A percentile compares a stretch with the other conserved stretches of the same genome.
Conservation (phyloP, 2,329 filamentous ascomycete genomes). For the Lecanicillium sp. region DNA sequence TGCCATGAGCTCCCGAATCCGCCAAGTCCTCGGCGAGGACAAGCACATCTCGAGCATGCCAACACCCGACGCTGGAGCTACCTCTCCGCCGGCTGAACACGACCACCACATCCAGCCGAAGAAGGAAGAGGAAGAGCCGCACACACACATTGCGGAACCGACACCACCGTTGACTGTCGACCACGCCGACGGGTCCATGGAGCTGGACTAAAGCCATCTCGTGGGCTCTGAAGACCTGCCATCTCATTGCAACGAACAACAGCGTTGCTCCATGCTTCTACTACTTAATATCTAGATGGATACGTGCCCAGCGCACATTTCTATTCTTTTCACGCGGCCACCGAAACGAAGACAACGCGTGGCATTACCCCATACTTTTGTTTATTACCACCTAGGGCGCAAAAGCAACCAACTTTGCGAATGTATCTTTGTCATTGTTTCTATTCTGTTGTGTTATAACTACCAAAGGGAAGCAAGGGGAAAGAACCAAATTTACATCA, state of each 20-base stretch:
- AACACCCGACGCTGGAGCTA: conserved; percentile 9
- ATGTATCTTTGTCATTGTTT: too few relatives aligned
- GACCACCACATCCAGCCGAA: conserved; percentile 17
- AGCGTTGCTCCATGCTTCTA: conserved; percentile 1
- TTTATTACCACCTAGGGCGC: too few relatives aligned
- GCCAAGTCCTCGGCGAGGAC: conserved; percentile 27
- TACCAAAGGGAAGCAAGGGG: too few relatives aligned
- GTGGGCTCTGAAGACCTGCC: too few relatives aligned
- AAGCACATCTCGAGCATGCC: conserved; percentile 10
- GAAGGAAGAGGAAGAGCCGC: conserved; percentile 21
- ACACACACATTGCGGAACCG: conserved; percentile 26
- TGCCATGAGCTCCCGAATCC: conserved; percentile 34
- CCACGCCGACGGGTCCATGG: conserved; percentile 30
- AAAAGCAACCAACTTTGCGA: too few relatives aligned
- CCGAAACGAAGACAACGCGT: too few relatives aligned
- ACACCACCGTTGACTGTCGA: conserved; percentile 32
- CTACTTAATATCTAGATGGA: not conserved
- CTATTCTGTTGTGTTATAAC: too few relatives aligned
- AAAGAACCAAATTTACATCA: too few relatives aligned
- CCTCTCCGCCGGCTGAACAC: conserved; percentile 10
- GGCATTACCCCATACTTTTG: too few relatives aligned
- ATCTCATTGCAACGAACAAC: not conserved
- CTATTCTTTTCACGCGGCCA: not conserved
- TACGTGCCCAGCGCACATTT: not conserved
- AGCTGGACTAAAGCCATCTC: conserved; percentile 31